Evolutionary conservation across 2,329 filamentous ascomycete species (phyloP).

Genomic region (Trichoderma koningii): DNA sequence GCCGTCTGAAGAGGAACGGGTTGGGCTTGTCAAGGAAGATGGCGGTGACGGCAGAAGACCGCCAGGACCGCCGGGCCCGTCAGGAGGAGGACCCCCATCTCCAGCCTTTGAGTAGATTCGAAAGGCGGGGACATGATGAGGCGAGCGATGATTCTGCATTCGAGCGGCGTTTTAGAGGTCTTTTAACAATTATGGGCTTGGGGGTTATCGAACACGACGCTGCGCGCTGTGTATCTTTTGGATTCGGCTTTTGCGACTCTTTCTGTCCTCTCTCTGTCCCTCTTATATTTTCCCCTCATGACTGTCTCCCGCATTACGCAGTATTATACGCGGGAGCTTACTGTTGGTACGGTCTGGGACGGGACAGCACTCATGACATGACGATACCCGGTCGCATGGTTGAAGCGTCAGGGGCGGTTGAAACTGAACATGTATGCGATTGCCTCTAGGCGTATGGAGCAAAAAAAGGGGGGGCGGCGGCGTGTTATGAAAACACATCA

Average conservation of each 20-base stretch:
- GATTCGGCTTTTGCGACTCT: conserved; percentile 2
- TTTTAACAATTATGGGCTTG: neutral
- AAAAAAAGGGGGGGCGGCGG: conserved; percentile 1
- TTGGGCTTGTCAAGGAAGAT: conserved; percentile 75
- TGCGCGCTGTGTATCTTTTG: neutral
- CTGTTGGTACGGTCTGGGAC: conserved; percentile 9
- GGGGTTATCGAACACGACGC: neutral
- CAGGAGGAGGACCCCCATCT: neutral
- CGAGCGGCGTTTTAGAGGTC: conserved; percentile 11
- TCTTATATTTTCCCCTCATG: neutral
- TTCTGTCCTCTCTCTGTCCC: neutral
- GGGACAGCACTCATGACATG: conserved; percentile 14
- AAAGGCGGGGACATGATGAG: conserved; percentile 8
- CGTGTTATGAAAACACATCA: neutral
- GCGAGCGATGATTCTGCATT: conserved; percentile 17
- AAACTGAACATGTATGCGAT: neutral
- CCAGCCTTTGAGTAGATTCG: conserved; percentile 14
- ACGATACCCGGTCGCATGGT: conserved; percentile 5
- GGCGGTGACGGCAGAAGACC: conserved; percentile 1
- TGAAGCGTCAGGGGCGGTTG: neutral
- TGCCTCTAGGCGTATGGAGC: conserved; percentile 7
- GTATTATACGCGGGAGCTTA: conserved; percentile 1
- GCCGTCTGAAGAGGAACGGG: conserved; percentile 77
- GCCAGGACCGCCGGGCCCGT: neutral
- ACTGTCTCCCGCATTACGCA: neutral